Evolutionary conservation across 345 rosid genomes (phyloP).

Genomic region (Eucalyptus sp.): DNA sequence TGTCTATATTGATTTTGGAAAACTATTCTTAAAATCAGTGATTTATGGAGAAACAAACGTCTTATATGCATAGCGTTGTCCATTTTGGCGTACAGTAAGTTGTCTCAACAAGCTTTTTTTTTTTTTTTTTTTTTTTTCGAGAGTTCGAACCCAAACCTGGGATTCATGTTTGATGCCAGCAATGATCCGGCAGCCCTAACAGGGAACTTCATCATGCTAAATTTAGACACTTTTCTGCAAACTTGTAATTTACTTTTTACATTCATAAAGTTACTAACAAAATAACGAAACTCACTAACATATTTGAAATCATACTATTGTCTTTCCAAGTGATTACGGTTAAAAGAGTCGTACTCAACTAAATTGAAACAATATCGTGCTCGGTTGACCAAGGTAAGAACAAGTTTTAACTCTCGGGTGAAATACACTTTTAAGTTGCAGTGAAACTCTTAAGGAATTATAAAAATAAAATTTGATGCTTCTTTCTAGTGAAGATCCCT

Average conservation of each 20-base stretch:
- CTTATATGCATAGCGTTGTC: too few species aligned
- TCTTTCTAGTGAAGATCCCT: too few species aligned
- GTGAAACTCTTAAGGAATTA: rapidly evolving
- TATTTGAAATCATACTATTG: background rate
- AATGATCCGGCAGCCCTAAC: background rate
- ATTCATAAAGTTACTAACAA: background rate
- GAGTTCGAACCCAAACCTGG: background rate
- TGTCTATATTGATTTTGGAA: background rate
- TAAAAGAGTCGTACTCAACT: background rate
- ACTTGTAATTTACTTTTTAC: background rate
- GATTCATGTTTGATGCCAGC: background rate
- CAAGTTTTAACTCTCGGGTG: too few species aligned
- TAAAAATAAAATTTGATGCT: too few species aligned
- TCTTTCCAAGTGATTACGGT: background rate
- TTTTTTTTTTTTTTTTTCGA: background rate
- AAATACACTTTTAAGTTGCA: background rate
- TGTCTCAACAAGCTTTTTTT: background rate
- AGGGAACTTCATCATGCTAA: background rate
- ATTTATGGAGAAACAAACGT: background rate
- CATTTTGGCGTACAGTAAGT: background rate
- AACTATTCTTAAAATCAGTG: background rate
- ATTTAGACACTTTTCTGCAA: background rate
- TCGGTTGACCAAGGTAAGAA: too few species aligned
- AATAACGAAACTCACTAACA: background rate
- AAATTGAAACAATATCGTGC: too few species aligned